Evolutionary conservation across 306 rosid species (phyloP).

Genomic region (Geum urbanum): DNA sequence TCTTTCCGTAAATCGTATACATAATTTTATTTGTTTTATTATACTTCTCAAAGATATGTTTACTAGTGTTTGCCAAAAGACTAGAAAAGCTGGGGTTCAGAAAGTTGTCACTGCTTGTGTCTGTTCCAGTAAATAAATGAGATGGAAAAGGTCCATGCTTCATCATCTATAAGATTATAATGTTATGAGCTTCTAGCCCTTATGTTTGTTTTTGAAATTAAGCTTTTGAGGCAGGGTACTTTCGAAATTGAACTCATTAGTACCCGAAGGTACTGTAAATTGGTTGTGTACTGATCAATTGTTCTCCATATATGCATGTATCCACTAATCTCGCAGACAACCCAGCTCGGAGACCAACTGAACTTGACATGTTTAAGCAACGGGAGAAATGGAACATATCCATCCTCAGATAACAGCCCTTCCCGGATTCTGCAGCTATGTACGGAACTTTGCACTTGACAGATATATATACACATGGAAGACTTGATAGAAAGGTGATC

Average conservation of each 20-base stretch:
- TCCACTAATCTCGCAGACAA: slow-evolving; percentile 35
- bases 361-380: slow-evolving; percentile 60
- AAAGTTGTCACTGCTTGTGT: neutral
- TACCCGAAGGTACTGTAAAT: neutral
- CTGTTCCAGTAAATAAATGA: neutral
- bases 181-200: neutral
- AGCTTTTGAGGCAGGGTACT: neutral
- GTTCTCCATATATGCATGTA: neutral
- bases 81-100: neutral
- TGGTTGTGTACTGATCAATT: slow-evolving; percentile 3
- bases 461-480: slow-evolving; percentile 11
- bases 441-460: slow-evolving; percentile 47
- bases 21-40: neutral
- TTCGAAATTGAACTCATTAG: neutral
- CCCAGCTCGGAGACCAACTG: slow-evolving; percentile 45
- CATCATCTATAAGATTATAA: neutral
- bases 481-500: slow-evolving; percentile 16
- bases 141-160: neutral
- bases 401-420: slow-evolving; percentile 30
- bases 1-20: neutral
- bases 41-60: neutral
- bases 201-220: neutral
- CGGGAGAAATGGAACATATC: slow-evolving; percentile 40
- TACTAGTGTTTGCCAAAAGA: neutral
- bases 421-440: slow-evolving; percentile 42